phyloP scores from a whole-genome alignment of 257 asterid species.

The Nicotiana noctiflora region DNA sequence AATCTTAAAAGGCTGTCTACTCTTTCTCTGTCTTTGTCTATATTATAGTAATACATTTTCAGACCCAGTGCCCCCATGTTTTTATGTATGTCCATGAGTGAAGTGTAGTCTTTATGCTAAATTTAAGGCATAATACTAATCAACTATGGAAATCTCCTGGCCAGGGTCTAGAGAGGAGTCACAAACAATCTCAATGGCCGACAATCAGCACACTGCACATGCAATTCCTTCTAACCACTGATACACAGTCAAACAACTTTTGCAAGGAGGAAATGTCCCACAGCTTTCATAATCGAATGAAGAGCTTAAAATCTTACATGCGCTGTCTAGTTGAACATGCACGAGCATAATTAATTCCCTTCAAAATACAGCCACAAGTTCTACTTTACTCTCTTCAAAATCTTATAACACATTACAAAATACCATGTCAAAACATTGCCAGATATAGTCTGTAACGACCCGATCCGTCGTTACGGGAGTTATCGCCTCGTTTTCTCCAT shows the following conservation, averaged over 20 bases:
- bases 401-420: neutral
- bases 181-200: neutral
- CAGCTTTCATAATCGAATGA: neutral
- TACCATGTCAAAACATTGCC: neutral
- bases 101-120: neutral
- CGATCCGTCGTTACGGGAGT: no score
- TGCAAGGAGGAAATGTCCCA: neutral
- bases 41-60: no score
- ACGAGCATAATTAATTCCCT: neutral
- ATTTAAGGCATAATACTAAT: neutral
- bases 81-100: no score
- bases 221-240: neutral
- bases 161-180: neutral
- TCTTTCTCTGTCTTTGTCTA: no score
- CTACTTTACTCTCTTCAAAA: neutral
- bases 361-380: neutral
- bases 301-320: neutral
- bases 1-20: no score
- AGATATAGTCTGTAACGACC: neutral
- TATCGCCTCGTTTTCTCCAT: no score
- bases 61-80: no score
- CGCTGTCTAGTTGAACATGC: neutral
- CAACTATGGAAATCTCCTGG: neutral
- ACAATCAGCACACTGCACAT: constrained; percentile 6
- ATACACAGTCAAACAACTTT: neutral